Percentiles rank a stretch among this genome's conserved stretches.
Conservation (phyloP, 331 rosid species). For the Pyrus hybrid region DNA sequence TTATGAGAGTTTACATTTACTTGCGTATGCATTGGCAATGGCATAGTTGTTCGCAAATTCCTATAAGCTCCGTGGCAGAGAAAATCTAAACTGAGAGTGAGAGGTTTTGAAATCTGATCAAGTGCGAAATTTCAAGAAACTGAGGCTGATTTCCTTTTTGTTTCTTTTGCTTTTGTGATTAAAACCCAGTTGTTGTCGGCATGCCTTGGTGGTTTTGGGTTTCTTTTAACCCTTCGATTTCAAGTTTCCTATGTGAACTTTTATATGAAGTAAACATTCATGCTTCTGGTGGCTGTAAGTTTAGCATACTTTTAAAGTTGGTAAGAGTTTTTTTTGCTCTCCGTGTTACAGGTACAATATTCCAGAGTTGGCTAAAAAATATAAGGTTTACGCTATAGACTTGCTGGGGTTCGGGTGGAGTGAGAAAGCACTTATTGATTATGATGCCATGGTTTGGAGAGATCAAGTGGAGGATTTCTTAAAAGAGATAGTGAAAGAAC, state of each 20-base stretch:
- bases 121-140: not conserved
- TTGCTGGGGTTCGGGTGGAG: constrained; percentile 96
- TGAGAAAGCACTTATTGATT: constrained; percentile 80
- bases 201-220: not conserved
- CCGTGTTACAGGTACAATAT: constrained; percentile 54
- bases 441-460: constrained; percentile 83
- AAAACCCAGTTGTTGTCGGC: not conserved
- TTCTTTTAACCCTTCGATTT: not conserved
- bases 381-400: constrained; percentile 88
- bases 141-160: not conserved
- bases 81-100: not conserved
- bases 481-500: constrained; percentile 67
- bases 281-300: no score
- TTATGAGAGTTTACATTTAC: not conserved
- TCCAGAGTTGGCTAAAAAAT: constrained; percentile 74
- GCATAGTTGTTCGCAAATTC: not conserved
- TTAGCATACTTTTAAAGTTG: not conserved
- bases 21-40: not conserved
- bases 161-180: not conserved
- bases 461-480: constrained; percentile 77
- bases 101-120: not conserved
- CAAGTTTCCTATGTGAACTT: no score
- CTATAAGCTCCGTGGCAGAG: not conserved
- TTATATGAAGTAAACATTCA: no score
- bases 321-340: not conserved